A percentile compares a stretch with the other conserved stretches of the same genome.
These are phyloP conservation scores for Candida multigemmis DNA, from an alignment of 805 yeast species.

Conservation along the genomic window DNA sequence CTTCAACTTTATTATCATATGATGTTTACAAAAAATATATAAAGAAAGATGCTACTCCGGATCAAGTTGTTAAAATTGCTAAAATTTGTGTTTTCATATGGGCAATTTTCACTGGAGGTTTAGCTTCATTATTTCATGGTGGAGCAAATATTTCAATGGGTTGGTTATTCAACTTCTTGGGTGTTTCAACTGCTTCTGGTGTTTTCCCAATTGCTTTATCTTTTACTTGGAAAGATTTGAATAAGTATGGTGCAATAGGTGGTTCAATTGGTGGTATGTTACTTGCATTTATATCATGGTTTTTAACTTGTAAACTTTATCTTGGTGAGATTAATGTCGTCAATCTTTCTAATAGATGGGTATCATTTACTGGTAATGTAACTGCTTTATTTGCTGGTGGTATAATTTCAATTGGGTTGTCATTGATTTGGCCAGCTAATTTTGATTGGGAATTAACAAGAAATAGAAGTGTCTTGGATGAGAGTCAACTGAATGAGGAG, in stretches of 20 bases:
- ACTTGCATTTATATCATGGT: constrained; percentile 27
- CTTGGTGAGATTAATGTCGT: constrained; percentile 25
- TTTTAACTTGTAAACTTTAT: constrained; percentile 23
- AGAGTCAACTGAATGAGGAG: constrained; percentile 11
- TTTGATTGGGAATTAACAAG: constrained; percentile 8
- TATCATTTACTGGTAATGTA: constrained; percentile 32
- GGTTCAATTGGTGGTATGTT: constrained; percentile 29
- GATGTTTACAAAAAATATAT: constrained; percentile 17
- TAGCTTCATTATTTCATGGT: constrained; percentile 14
- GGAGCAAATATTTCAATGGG: constrained; percentile 21
- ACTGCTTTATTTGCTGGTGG: constrained; percentile 29
- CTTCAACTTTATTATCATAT: constrained; percentile 22
- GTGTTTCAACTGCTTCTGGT: constrained; percentile 16
- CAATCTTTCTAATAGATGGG: constrained; percentile 25
- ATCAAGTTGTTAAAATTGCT: constrained; percentile 13
- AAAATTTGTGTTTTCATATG: constrained; percentile 11
- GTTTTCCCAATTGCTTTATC: constrained; percentile 14
- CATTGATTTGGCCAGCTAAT: constrained; percentile 14
- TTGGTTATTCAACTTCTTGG: constrained; percentile 26
- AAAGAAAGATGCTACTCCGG: constrained; percentile 12
- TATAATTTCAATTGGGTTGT: constrained; percentile 16
- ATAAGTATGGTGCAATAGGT: constrained; percentile 24
- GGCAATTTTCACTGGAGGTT: constrained; percentile 11
- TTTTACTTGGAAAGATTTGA: constrained; percentile 22
- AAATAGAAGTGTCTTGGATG: constrained; percentile 4